Conservation (phyloP, 1,139 yeast species). For the Suhomyces taliae region DNA sequence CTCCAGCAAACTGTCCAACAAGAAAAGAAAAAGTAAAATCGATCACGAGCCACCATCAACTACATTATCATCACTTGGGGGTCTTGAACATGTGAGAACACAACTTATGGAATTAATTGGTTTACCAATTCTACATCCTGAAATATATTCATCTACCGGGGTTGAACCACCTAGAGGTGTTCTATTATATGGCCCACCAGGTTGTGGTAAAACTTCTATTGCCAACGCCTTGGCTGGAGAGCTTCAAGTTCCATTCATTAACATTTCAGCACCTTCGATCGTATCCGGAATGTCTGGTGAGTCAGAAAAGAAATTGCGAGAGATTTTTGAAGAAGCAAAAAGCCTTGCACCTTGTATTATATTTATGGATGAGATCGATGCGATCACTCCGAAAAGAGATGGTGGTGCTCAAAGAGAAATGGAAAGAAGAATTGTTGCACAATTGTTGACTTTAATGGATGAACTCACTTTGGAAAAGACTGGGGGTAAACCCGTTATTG, state of each 20-base stretch:
- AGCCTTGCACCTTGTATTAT: conserved; percentile 86
- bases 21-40: conserved; percentile 45
- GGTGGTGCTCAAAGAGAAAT: conserved; percentile 95
- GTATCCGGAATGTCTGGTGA: conserved; percentile 99
- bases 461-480: conserved; percentile 86
- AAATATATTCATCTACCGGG: conserved; percentile 82
- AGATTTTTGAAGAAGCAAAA: conserved; percentile 91
- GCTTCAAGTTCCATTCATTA: conserved; percentile 86
- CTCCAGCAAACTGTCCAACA: conserved; percentile 20
- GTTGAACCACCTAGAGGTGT: conserved; percentile 98
- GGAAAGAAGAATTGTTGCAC: conserved; percentile 98
- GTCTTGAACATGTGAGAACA: conserved; percentile 78
- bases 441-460: conserved; percentile 89
- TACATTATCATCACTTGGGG: conserved; percentile 77
- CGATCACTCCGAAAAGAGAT: conserved; percentile 97
- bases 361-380: conserved; percentile 96
- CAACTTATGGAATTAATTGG: conserved; percentile 90
- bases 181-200: conserved; percentile 94
- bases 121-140: conserved; percentile 90
- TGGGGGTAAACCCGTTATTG: conserved; percentile 81
- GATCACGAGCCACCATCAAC: conserved; percentile 73
- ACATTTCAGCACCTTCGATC: conserved; percentile 91
- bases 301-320: conserved; percentile 90
- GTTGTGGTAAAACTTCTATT: conserved; percentile 96
- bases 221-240: conserved; percentile 98